These are phyloP conservation scores for Myxozyma neglecta DNA, from an alignment of 805 yeast species.

Conservation along the genomic window DNA sequence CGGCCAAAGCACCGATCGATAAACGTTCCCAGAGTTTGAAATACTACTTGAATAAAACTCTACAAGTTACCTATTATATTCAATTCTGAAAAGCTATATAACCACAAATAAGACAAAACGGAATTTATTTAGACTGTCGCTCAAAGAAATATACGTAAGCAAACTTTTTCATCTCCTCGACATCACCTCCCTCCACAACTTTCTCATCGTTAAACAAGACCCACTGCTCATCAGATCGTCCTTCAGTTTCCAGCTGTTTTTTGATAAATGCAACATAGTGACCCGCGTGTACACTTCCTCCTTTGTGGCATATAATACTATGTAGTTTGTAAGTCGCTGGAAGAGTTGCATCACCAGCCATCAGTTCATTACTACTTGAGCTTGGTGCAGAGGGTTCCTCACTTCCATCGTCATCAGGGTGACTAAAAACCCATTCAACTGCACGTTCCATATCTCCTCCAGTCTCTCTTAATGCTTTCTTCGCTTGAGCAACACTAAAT, in stretches of 20 bases:
- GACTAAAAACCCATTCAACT: slow-evolving; percentile 84
- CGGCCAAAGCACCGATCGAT: background rate
- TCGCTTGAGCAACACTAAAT: slow-evolving; percentile 61
- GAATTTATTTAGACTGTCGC: slow-evolving; percentile 25
- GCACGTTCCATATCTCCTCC: slow-evolving; percentile 67
- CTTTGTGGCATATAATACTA: slow-evolving; percentile 84
- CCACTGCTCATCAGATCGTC: slow-evolving; percentile 55
- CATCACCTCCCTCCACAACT: slow-evolving; percentile 54
- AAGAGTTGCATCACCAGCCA: slow-evolving; percentile 29
- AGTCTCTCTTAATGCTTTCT: slow-evolving; percentile 65
- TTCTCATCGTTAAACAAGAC: slow-evolving; percentile 86
- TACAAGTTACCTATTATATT: background rate
- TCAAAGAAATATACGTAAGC: slow-evolving; percentile 51
- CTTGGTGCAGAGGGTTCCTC: slow-evolving; percentile 32
- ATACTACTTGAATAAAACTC: too few species aligned
- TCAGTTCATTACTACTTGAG: slow-evolving; percentile 16
- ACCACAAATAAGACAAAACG: background rate
- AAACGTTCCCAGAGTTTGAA: too few species aligned
- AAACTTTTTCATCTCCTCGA: slow-evolving; percentile 49
- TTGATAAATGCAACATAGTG: slow-evolving; percentile 81
- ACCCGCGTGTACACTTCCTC: slow-evolving; percentile 85
- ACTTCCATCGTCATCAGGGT: slow-evolving; percentile 58
- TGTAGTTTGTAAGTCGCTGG: slow-evolving; percentile 51
- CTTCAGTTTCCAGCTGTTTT: slow-evolving; percentile 39
- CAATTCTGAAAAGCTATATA: background rate